These are phyloP conservation scores for Cytospora paraplurivora DNA, from an alignment of 2,329 filamentous ascomycete genomes.

Conservation along the genomic window DNA sequence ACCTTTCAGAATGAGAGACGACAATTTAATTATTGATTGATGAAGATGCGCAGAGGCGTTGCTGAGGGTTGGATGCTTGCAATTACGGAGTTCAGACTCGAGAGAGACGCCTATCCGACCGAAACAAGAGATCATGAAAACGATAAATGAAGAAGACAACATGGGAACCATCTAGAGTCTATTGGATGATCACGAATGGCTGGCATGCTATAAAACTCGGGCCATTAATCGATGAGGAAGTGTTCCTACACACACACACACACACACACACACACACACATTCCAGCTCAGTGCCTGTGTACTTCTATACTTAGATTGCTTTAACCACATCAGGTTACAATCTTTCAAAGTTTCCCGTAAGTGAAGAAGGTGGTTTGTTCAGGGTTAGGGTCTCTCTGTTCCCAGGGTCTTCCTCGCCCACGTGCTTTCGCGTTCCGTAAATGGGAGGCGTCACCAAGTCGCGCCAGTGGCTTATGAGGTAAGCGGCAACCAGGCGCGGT, in stretches of 20 bases:
- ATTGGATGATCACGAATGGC: neutral
- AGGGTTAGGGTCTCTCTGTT: neutral
- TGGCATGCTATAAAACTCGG: neutral
- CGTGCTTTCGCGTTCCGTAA: conserved; percentile 21
- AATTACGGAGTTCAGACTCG: neutral
- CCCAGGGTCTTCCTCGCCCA: conserved; percentile 2
- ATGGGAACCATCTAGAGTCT: too few species aligned
- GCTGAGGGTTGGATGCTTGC: neutral
- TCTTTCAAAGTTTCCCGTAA: too few species aligned
- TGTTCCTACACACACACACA: too few species aligned
- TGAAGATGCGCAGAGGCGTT: neutral
- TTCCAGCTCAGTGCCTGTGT: too few species aligned
- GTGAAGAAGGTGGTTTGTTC: neutral
- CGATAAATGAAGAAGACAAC: neutral
- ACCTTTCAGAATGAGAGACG: neutral
- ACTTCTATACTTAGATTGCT: too few species aligned
- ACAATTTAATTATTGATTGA: neutral
- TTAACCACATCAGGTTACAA: too few species aligned
- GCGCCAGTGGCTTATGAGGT: conserved; percentile 7
- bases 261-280: too few species aligned
- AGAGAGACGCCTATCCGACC: neutral
- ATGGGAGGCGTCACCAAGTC: conserved; percentile 8
- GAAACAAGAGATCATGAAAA: neutral
- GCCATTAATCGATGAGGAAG: neutral
- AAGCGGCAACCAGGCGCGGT: conserved; percentile 13